A percentile compares a stretch with the other conserved stretches of the same genome.
Conservation (phyloP, 2,329 filamentous ascomycete species). For the Pyricularia pennisetigena region DNA sequence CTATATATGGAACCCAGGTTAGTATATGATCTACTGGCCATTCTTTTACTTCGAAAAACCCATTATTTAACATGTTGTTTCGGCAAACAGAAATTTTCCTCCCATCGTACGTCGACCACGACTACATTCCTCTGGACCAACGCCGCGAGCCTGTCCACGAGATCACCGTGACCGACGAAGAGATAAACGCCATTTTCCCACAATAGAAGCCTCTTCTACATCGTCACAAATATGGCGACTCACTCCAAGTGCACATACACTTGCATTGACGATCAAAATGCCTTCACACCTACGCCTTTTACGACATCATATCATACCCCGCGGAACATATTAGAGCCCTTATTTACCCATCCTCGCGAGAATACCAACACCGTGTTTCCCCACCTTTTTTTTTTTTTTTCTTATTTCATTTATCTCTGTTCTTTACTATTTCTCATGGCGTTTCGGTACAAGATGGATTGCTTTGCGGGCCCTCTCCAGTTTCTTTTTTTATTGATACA, state of each 20-base stretch:
- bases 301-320: neutral
- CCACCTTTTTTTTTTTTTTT: neutral
- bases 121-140: constrained; percentile 66
- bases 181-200: constrained; percentile 58
- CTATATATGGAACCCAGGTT: constrained; percentile 75
- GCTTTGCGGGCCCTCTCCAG: neutral
- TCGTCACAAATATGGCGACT: neutral
- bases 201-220: constrained; percentile 27
- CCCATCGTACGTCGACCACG: constrained; percentile 65
- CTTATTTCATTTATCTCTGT: neutral
- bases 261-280: neutral
- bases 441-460: neutral
- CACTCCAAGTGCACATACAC: neutral
- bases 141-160: constrained; percentile 70
- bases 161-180: constrained; percentile 68
- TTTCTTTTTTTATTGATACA: neutral
- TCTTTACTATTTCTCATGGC: neutral
- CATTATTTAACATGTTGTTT: neutral
- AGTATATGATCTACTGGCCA: constrained; percentile 9
- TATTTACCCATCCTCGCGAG: neutral
- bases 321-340: neutral
- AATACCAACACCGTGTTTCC: neutral
- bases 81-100: constrained; percentile 60
- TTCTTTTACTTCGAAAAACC: neutral
- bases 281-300: neutral